Conservation (phyloP, 805 yeast species). For the Suhomyces pyralidae region DNA sequence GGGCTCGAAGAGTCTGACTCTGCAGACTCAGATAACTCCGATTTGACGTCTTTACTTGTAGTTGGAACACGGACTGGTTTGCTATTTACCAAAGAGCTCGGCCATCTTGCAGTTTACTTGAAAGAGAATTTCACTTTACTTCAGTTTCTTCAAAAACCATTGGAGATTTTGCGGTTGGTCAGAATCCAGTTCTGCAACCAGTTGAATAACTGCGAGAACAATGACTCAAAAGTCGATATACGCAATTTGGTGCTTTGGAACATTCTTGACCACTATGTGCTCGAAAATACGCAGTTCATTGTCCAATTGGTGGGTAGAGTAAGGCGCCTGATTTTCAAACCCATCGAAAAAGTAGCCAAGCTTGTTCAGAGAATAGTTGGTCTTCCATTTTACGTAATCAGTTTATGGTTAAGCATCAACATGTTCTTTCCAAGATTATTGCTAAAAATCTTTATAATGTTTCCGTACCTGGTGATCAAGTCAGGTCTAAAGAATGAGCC, state of each 20-base stretch:
- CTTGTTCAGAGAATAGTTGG: slow-evolving; percentile 8
- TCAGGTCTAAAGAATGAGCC: not conserved
- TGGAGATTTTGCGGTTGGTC: not conserved
- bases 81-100: not conserved
- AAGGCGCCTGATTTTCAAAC: not conserved
- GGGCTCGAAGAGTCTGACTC: not conserved
- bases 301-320: not conserved
- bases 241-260: slow-evolving; percentile 15
- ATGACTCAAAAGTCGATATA: not conserved
- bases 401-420: slow-evolving; percentile 12
- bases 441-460: slow-evolving; percentile 7
- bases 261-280: slow-evolving; percentile 7
- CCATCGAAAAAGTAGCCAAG: not conserved
- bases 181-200: not conserved
- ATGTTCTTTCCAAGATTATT: slow-evolving; percentile 21
- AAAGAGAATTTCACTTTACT: not conserved
- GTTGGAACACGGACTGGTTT: not conserved
- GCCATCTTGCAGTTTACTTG: not conserved
- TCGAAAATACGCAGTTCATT: slow-evolving; percentile 2
- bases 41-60: not conserved
- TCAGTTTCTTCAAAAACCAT: not conserved
- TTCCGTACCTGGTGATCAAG: not conserved
- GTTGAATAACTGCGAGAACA: not conserved
- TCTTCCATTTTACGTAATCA: slow-evolving; percentile 16
- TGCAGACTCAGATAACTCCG: not conserved